phyloP scores from a whole-genome alignment of 208 protist species.

The Leishmania amazonensis region DNA sequence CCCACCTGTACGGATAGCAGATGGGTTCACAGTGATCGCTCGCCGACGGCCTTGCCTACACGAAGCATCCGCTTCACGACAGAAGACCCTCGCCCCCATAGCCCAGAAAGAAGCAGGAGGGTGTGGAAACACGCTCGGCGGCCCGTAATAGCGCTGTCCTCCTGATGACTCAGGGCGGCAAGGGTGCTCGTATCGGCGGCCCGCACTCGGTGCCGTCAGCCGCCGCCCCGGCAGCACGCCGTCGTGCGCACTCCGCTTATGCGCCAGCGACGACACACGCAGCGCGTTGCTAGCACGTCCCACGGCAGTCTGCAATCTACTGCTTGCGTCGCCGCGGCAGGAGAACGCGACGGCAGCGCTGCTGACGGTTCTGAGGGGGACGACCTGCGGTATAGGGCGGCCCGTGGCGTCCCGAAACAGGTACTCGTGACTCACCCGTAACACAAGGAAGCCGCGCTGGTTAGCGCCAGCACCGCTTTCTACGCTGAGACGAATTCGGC shows the following conservation, averaged over 20 bases:
- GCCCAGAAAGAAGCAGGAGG: neutral
- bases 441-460: neutral
- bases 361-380: neutral
- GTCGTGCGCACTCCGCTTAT: too few relatives aligned
- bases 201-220: neutral
- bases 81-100: neutral
- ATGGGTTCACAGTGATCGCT: too few relatives aligned
- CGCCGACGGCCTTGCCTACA: too few relatives aligned
- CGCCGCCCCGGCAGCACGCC: too few relatives aligned
- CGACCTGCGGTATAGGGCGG: neutral
- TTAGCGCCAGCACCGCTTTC: slow-evolving; percentile 2
- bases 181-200: neutral
- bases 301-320: neutral
- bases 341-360: neutral
- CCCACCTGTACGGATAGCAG: too few relatives aligned
- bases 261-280: too few relatives aligned
- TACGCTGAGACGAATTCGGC: slow-evolving; percentile 6
- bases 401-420: neutral
- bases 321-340: neutral
- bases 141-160: neutral
- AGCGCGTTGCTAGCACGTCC: neutral
- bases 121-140: neutral
- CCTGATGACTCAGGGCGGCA: neutral
- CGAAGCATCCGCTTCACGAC: neutral
- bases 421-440: neutral